Evolutionary conservation across 352 stramenopile genomes (phyloP).

Genomic region (Aphanomyces euteiches): DNA sequence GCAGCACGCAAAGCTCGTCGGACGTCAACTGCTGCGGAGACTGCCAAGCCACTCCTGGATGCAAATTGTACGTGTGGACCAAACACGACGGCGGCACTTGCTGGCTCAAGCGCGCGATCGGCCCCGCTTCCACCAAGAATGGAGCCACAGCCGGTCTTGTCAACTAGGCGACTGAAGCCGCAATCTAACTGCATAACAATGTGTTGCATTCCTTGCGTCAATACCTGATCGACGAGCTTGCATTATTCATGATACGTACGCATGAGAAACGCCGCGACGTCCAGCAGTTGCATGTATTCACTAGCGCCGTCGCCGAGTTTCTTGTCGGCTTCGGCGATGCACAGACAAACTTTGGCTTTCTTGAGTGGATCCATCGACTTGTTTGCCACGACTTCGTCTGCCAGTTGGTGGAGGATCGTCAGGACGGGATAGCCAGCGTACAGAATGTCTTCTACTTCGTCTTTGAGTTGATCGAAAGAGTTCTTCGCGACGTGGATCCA

Average conservation of each 20-base stretch:
- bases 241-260: constrained; percentile 49
- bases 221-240: no score
- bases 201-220: no score
- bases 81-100: no score
- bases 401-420: constrained; percentile 88
- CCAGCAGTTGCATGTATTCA: constrained; percentile 95
- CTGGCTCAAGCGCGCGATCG: no score
- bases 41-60: no score
- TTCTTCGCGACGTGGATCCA: constrained; percentile 73
- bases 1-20: no score
- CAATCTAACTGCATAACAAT: no score
- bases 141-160: no score
- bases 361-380: constrained; percentile 81
- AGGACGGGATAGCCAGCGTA: constrained; percentile 91
- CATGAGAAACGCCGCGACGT: constrained; percentile 88
- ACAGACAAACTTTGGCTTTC: constrained; percentile 92
- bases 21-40: no score
- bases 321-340: constrained; percentile 95
- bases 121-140: no score
- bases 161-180: no score
- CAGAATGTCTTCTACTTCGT: constrained; percentile 88
- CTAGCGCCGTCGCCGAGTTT: constrained; percentile 94
- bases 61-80: no score
- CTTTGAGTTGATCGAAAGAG: constrained; percentile 88
- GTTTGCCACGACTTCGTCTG: constrained; percentile 71